These are phyloP conservation scores for Guyanaporus albipodus DNA, from an alignment of 768 basidiomycete species.

Conservation along the genomic window DNA sequence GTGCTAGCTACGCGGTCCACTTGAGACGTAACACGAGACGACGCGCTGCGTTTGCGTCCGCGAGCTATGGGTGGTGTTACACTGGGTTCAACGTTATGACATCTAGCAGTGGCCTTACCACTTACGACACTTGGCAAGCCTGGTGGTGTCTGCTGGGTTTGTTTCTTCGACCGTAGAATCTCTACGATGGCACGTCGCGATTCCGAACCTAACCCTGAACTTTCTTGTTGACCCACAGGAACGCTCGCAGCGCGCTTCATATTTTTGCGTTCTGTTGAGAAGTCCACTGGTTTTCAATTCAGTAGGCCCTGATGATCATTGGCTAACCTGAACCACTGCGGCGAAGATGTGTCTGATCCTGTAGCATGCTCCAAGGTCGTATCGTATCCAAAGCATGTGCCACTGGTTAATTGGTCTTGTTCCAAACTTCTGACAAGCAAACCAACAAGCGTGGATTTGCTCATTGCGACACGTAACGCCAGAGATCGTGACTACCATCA, in stretches of 20 bases:
- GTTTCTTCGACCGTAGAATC: constrained; percentile 12
- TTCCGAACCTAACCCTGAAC: constrained; percentile 14
- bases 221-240: constrained; percentile 12
- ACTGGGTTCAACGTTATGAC: not conserved
- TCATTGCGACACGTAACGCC: not conserved
- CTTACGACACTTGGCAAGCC: constrained; percentile 5
- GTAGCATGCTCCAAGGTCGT: not conserved
- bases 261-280: constrained; percentile 11
- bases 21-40: not conserved
- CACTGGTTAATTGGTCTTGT: too few species aligned
- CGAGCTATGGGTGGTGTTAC: constrained; percentile 11
- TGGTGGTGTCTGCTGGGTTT: constrained; percentile 13
- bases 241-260: constrained; percentile 15
- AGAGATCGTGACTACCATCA: not conserved
- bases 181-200: constrained; percentile 5
- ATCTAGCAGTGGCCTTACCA: constrained; percentile 13
- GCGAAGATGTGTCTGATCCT: not conserved
- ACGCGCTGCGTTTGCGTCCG: constrained; percentile 17
- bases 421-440: too few species aligned
- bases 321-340: constrained; percentile 19
- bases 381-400: not conserved
- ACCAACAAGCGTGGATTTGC: too few species aligned
- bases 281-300: constrained; percentile 3
- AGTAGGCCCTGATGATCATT: not conserved
- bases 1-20: not conserved